Evolutionary conservation across 495 filamentous ascomycete species (phyloP), one percentile per base, ranked within the genome.

Genomic region (Zalerion maritima): DNA sequence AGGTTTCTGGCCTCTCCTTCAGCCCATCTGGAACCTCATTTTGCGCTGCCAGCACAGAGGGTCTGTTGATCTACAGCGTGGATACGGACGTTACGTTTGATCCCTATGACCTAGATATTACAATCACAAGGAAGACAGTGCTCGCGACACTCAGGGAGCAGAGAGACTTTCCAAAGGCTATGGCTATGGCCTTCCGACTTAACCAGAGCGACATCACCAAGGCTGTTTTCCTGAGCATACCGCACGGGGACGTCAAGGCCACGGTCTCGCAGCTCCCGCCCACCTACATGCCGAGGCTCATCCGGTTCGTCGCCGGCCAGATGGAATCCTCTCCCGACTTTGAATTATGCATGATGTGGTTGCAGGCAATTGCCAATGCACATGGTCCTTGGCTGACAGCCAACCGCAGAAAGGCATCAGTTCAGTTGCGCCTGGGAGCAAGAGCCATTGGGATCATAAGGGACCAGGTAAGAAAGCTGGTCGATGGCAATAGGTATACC

Each of bases 161-260:
- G 29, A 67, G 67, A 40, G 81, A 91, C 21, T 93, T 77, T 55
- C 64, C 94, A 19, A 92, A 84, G 54, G 89, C 89, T 1, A 59
- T 97, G 2, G 76, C 94, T 33, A 94, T 96, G 87, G 81, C 86
- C 1, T 96, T 97, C 64, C 79, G 89, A 1, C 68, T 97, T 21
- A 93, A 92, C 55, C 75, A 87, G 43, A 61, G 64, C 2, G 65
- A 68, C 27, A 61, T 96, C 14, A 69, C 93, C 28, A 74, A 75
- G 34, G 70, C 69, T 15, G 83, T 94, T 7, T 94, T 92, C 54
- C 81, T 87, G 57, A 62, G 69, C 2, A 79, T 83, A 21, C 86
- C 91, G 11, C 62, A 73, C 20, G 54, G 60, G 10, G 81, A 82
- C 41, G 81, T 97, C 34, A 35, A 66, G 9, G 69, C 89, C 26